Base-by-base conservation (phyloP, 1,284 basidiomycete genomes). In the Ustilago xerochloae region DNA sequence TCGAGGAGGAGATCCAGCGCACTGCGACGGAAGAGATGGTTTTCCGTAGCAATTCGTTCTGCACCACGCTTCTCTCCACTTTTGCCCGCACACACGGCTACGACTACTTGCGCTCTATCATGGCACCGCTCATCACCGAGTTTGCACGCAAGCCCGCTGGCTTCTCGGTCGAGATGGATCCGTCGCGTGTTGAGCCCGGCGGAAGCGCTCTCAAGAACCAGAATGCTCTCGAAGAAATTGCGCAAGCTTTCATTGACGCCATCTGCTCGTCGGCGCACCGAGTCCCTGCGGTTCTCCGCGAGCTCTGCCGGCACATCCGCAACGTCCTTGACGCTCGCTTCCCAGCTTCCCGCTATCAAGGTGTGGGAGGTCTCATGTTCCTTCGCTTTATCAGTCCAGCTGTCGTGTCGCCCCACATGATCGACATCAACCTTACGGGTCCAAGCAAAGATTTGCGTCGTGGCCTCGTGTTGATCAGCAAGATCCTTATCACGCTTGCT, bases 111-210 rank as follows among this genome's bases (percentile, higher is more conserved):
- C 68, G 80, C n/a, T 74, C 75, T 4, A 81, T 81, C 49, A 72
- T 82, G 55, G 78, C 72, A 1, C 80, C 80, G 18, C 68, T 81
- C 26, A 76, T 82, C 66, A 72, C 71, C 41, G 77, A 81, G 41
- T 75, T 82, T 46, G 77, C 79, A 10, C 55, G 72, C 28, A 79
- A 76, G 58, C 73, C 79, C 4, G 45, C 62, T n/a, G 79, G 79
- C 20, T 79, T 69, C 43, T 82, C 80, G 12, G 79, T 82, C 20
- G 80, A 82, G 68, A 82, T 82, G 58, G 79, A 82, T 48, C 75
- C 79, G 1, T 60, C 60, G 24, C 65, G 68, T 1, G 67, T 82
- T 16, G 76, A 75, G 24, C 68, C 75, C 3, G 70, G 73, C 35
- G 79, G 79, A 36, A 78, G 68, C 41, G 78, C 61, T 10, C 51